Evolutionary conservation across 2,329 filamentous ascomycete species (phyloP), one percentile per base, ranked within the genome.

Genomic region (Fusarium palustre): DNA sequence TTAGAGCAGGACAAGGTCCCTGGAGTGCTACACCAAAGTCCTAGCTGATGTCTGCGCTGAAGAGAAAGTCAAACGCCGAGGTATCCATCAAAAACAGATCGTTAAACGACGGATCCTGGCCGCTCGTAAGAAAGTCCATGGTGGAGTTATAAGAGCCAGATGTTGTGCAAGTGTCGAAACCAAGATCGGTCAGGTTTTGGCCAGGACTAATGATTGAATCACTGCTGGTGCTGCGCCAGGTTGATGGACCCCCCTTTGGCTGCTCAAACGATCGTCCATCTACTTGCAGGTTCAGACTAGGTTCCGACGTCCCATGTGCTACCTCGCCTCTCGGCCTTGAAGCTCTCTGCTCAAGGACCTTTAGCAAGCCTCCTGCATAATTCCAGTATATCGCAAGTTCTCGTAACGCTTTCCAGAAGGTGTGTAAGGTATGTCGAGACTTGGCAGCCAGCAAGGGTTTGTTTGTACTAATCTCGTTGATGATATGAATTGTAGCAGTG

Each of bases 301-400:
- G 2, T 15, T 41, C 36, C 3, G 4, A 7, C 0, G 13, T 24
- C 3, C 5, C 9, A 8, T 43, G 15, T 2, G 18, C 20, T 30
- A n/a, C n/a, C 4, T 46, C 45, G 0, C 20, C 47, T 9, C 30
- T 41, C 9, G 15, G 22, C 11, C 22, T 43, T 43, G 15, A 63
- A 8, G 30, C 48, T 3, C 58, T 56, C 20, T 63, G 48, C 15
- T 63, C 59, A 16, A 63, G 48, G 3, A 63, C 34, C 15, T 48
- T 43, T 3, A 63, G 18, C 0, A 63, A 3, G 0, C 59, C 59
- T 10, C 39, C 47, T 1, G 59, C 59, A 15, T 56, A 63, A 12
- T 43, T 63, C 58, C 58, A 63, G 12, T 63, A 63, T 9, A 48
- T 63, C 1, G 49, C 42, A 2, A 63, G 58, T 18, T 63, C 48